Conservation (phyloP, 345 rosid species). For the Gossypium rotundifolium region DNA sequence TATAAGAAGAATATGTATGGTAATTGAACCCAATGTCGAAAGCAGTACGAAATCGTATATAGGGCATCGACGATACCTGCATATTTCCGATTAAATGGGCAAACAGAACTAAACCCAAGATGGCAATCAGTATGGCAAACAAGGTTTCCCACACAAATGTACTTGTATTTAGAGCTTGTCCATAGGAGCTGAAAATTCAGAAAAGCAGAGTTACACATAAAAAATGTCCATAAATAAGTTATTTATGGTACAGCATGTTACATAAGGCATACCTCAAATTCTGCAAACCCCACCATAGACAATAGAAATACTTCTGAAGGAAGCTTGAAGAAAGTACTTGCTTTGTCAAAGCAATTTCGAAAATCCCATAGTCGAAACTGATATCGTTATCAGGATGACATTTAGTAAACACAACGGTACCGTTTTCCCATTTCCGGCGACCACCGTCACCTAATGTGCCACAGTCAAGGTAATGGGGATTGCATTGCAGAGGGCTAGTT, state of each 20-base stretch:
- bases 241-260: background rate
- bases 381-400: constrained; percentile 50
- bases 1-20: background rate
- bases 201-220: background rate
- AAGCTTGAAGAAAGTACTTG: constrained; percentile 56
- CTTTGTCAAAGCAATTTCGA: constrained; percentile 54
- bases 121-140: constrained; percentile 53
- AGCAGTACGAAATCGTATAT: background rate
- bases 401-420: constrained; percentile 50
- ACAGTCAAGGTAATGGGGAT: constrained; percentile 53
- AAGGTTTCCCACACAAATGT: constrained; percentile 44
- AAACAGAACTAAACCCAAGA: constrained; percentile 57
- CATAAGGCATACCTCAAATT: constrained; percentile 53
- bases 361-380: constrained; percentile 59
- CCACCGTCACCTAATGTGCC: constrained; percentile 27
- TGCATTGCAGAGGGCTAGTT: constrained; percentile 29
- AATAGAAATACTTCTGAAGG: constrained; percentile 65
- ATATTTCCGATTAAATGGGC: constrained; percentile 61
- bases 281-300: constrained; percentile 96
- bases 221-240: background rate
- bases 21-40: background rate
- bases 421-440: constrained; percentile 41
- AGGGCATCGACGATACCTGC: constrained; percentile 31
- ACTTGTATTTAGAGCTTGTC: constrained; percentile 43
- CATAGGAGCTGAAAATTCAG: constrained; percentile 44